Evolutionary conservation across 805 yeast genomes (phyloP).

Genomic region (Starmerella vitae): DNA sequence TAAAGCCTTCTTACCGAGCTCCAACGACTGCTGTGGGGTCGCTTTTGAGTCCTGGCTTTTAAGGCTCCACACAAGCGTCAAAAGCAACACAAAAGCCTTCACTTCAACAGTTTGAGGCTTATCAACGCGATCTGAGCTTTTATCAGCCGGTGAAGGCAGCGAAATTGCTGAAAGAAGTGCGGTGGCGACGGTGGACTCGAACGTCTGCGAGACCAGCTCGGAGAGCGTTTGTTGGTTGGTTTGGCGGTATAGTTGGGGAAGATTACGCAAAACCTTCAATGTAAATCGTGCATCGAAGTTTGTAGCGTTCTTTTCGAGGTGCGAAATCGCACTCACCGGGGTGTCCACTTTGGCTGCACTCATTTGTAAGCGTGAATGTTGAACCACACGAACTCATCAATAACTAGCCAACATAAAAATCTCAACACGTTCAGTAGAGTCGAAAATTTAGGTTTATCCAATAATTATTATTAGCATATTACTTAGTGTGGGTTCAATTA

Average conservation of each 20-base stretch:
- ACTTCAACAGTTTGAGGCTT: slow-evolving; percentile 45
- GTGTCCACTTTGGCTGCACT: slow-evolving; percentile 11
- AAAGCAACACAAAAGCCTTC: slow-evolving; percentile 62
- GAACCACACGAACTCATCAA: too few relatives aligned
- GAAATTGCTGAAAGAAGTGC: slow-evolving; percentile 32
- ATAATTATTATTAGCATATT: too few relatives aligned
- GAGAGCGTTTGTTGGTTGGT: slow-evolving; percentile 44
- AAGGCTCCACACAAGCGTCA: slow-evolving; percentile 63
- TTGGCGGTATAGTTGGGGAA: slow-evolving; percentile 58
- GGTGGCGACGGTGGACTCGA: slow-evolving; percentile 30
- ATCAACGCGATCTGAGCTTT: slow-evolving; percentile 19
- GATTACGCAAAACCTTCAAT: slow-evolving; percentile 70
- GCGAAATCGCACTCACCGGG: slow-evolving; percentile 25
- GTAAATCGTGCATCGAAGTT: slow-evolving; percentile 78
- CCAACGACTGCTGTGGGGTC: slow-evolving; percentile 39
- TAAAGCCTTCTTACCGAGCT: slow-evolving; percentile 28
- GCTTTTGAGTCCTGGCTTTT: slow-evolving; percentile 38
- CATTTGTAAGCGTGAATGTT: too few relatives aligned
- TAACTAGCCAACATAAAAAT: too few relatives aligned
- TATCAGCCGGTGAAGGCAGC: slow-evolving; percentile 15
- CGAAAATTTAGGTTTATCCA: too few relatives aligned
- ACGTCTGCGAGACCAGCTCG: slow-evolving; percentile 40
- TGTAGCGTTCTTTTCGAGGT: slow-evolving; percentile 47
- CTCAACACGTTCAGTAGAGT: too few relatives aligned
- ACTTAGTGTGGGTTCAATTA: too few relatives aligned